Base-by-base conservation (phyloP, 257 asterid species). In the Eucommia ulmoides region DNA sequence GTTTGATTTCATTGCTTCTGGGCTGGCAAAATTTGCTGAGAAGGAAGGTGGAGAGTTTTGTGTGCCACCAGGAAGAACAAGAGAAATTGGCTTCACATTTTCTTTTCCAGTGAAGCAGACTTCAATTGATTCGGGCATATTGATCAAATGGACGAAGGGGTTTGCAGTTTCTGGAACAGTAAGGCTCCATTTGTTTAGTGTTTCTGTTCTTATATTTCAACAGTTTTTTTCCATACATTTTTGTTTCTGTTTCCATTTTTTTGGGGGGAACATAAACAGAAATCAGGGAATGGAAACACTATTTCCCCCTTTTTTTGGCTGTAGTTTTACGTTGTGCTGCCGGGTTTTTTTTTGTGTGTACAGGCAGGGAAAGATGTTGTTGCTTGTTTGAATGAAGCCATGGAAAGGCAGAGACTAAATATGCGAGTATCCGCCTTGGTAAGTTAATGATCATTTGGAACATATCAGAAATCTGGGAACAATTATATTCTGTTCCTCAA, bases 281-380 rank as follows among this genome's bases (percentile, higher is more conserved):
- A n/a, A n/a, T n/a, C n/a, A n/a, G n/a, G n/a, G n/a, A n/a, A n/a
- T n/a, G n/a, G n/a, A n/a, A n/a, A n/a, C n/a, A n/a, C n/a, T n/a
- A n/a, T n/a, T n/a, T n/a, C n/a, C n/a, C n/a, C n/a, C n/a, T n/a
- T n/a, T n/a, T n/a, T n/a, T n/a, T n/a, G n/a, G n/a, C n/a, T n/a
- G n/a, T n/a, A n/a, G n/a, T n/a, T n/a, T n/a, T n/a, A n/a, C n/a
- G n/a, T n/a, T n/a, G n/a, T n/a, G n/a, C n/a, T n/a, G n/a, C n/a
- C n/a, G n/a, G n/a, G n/a, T n/a, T n/a, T n/a, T n/a, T n/a, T n/a
- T n/a, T n/a, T n/a, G n/a, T n/a, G 33, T 20, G 48, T 51, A 50
- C 78, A 81, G 94, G 86, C 84, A 2, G 95, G 94, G 65, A 78
- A 62, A 58, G 89, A 84, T 22, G 88, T 84, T 3, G 95, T 84